These are phyloP conservation scores for Elsinoe fawcettii DNA, from an alignment of 2,329 filamentous ascomycete genomes.

Conservation along the genomic window DNA sequence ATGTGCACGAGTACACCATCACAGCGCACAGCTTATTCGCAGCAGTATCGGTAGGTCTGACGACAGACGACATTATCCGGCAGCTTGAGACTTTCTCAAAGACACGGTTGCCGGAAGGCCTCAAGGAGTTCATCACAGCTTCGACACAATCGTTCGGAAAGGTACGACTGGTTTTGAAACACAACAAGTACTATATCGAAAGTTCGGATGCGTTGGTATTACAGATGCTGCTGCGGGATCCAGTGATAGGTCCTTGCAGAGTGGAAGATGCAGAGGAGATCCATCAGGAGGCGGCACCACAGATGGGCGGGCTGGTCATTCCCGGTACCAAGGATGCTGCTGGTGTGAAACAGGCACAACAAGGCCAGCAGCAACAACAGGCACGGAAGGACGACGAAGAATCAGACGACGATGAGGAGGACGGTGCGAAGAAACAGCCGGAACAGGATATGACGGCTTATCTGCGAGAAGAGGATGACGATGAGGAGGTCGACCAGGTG, in stretches of 20 bases:
- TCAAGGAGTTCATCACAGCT: conserved; percentile 69
- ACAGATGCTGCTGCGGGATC: conserved; percentile 77
- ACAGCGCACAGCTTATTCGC: conserved; percentile 92
- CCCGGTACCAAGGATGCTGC: conserved; percentile 91
- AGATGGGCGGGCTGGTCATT: conserved; percentile 81
- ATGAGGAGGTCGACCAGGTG: conserved; percentile 78
- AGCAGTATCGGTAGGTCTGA: conserved; percentile 87
- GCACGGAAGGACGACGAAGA: conserved; percentile 43
- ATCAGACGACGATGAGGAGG: conserved; percentile 46
- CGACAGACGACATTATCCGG: conserved; percentile 80
- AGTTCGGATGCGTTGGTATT: conserved; percentile 81
- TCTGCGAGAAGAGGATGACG: conserved; percentile 65
- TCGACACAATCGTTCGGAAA: conserved; percentile 91
- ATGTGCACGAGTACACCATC: conserved; percentile 87
- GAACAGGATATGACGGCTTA: conserved; percentile 59
- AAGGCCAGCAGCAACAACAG: conserved; percentile 34
- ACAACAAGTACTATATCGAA: conserved; percentile 91
- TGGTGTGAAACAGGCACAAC: conserved; percentile 62
- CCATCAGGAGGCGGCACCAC: conserved; percentile 73
- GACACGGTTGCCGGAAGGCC: conserved; percentile 72
- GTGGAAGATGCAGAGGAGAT: conserved; percentile 66
- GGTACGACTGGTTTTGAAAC: conserved; percentile 87
- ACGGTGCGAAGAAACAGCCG: conserved; percentile 39
- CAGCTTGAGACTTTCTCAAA: conserved; percentile 85
- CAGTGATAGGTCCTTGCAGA: conserved; percentile 69